Evolutionary conservation across 176 grass and related monocot genomes (phyloP), one percentile per base, ranked within the genome.

Genomic region (Alloteropsis semialata): DNA sequence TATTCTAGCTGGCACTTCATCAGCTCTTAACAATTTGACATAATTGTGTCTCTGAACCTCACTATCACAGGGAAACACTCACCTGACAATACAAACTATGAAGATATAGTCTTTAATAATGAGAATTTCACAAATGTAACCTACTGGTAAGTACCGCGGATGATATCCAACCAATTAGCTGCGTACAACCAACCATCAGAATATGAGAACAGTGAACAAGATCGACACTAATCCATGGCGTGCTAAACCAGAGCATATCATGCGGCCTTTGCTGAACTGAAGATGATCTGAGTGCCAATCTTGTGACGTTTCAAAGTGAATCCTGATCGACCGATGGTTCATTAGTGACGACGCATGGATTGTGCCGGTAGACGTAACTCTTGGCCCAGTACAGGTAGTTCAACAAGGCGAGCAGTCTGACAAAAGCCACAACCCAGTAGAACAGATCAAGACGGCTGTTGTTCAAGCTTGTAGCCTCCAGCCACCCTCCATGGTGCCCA

Each of bases 341-440:
- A 6, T 74, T 33, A 5, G 64, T 5, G 18, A 11, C 51, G 2
- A 80, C 21, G 16, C 22, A 39, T 8, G 80, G 74, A 71, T 84
- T 62, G 10, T 84, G 87, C 69, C 80, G 80, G 30, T 89, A 89
- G 2, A 36, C 69, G 53, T 96, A 96, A 64, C 68, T 89, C 80
- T 65, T 92, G 6, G 93, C 82, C 85, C 88, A 92, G 59, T 65
- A 91, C 0, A 89, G 32, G 65, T 86, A 96, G 69, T 92, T 96
- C 12, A 87, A 75, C 27, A 96, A 87, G 10, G 57, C 83, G 3
- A 89, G 41, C 24, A 91, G 10, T 21, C 87, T 79, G 21, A 96
- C 69, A 10, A 81, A 70, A 7, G 88, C 71, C 16, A 92, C 69
- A 24, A 92, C 69, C 83, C 88, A 86, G 55, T n/a, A n/a, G n/a